A percentile compares a stretch with the other conserved stretches of the same genome.
Evolutionary conservation across 2,329 filamentous ascomycete genomes (phyloP).

Genomic region (Alternaria infectoria): DNA sequence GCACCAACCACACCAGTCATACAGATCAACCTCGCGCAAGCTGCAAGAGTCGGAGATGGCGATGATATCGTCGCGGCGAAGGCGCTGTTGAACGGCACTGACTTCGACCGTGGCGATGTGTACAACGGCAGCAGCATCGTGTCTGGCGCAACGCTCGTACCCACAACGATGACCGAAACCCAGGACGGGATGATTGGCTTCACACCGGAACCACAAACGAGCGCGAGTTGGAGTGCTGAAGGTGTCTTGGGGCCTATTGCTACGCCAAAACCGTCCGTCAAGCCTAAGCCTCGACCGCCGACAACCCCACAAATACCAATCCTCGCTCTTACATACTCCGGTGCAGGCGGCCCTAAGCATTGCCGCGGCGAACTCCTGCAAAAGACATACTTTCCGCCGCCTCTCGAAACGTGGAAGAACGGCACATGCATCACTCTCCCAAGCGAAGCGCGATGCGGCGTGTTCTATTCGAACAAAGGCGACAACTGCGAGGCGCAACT

Average conservation of each 20-base stretch:
- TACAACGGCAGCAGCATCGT: constrained; percentile 26
- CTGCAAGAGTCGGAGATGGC: constrained; percentile 25
- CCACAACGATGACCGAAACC: constrained; percentile 21
- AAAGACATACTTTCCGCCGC: constrained; percentile 32
- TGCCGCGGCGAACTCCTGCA: constrained; percentile 42
- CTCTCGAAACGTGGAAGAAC: constrained; percentile 33
- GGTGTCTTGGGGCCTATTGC: constrained; percentile 31
- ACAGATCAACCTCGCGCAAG: constrained; percentile 36
- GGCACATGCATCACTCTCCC: constrained; percentile 44
- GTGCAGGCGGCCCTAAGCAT: constrained; percentile 44
- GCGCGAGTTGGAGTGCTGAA: constrained; percentile 25
- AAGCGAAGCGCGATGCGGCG: constrained; percentile 39
- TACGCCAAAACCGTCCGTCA: constrained; percentile 18
- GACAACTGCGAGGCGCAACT: constrained; percentile 45
- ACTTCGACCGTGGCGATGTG: constrained; percentile 38
- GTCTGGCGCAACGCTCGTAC: constrained; percentile 14
- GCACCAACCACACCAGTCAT: constrained; percentile 27
- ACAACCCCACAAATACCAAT: constrained; percentile 34
- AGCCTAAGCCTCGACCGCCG: constrained; percentile 13
- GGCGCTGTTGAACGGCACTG: constrained; percentile 36
- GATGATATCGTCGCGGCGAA: constrained; percentile 27
- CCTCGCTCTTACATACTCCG: constrained; percentile 40
- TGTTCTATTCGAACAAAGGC: constrained; percentile 43
- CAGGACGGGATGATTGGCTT: constrained; percentile 35
- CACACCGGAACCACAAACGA: constrained; percentile 21